phyloP scores from a whole-genome alignment of 169 alveolate species.

The Perkinsus olseni region DNA sequence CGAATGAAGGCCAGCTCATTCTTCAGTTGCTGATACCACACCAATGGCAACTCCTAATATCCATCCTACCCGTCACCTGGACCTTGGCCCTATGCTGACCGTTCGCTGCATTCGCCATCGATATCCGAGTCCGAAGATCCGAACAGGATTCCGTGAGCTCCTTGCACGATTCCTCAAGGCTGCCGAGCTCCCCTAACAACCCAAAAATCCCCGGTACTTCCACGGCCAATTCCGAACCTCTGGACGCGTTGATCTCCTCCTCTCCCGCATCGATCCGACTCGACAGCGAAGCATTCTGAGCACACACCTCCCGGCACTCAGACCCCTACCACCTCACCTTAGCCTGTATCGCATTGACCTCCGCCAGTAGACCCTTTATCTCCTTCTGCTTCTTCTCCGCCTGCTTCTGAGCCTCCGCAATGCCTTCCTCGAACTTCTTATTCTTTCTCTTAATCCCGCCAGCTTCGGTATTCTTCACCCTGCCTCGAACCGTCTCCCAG shows the following conservation, averaged over 20 bases:
- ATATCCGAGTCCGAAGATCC: background rate
- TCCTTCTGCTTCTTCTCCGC: conserved; percentile 2
- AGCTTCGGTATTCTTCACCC: background rate
- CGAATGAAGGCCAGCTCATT: background rate
- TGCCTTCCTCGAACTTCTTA: background rate
- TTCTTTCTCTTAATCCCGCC: background rate
- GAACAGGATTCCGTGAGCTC: background rate
- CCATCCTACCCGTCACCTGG: background rate
- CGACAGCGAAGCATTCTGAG: background rate
- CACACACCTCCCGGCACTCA: background rate
- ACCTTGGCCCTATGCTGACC: background rate
- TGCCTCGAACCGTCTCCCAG: background rate
- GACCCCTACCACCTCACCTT: background rate
- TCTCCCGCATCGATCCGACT: background rate
- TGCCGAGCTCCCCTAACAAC: background rate
- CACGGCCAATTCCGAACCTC: background rate
- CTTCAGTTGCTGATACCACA: background rate
- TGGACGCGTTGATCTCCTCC: background rate
- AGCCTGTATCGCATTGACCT: conserved; percentile 6
- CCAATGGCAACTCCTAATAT: background rate
- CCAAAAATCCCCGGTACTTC: background rate
- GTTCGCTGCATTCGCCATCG: background rate
- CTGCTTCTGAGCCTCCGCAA: background rate
- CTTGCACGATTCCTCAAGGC: background rate
- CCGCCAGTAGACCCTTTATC: background rate